Percentiles rank a stretch among this genome's conserved stretches.
These are phyloP conservation scores for Aspergillus sp. DNA, from an alignment of 2,329 filamentous ascomycete genomes.

Conservation along the genomic window DNA sequence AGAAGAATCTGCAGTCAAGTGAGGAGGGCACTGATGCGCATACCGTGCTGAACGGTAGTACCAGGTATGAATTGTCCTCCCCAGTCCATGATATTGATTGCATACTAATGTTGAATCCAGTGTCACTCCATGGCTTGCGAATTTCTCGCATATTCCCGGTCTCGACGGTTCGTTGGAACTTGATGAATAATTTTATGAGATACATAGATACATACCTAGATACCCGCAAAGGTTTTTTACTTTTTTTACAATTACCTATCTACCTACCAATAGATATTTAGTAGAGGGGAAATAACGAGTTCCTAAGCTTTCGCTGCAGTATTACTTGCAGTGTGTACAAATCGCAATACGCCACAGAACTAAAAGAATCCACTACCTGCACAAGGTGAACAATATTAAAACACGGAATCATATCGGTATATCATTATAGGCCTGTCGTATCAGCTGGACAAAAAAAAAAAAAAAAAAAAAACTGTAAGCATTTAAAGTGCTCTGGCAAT, in stretches of 20 bases:
- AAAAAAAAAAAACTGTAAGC: neutral
- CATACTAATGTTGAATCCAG: constrained; percentile 42
- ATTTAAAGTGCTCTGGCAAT: constrained; percentile 51
- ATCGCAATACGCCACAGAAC: neutral
- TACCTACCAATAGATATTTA: too few relatives aligned
- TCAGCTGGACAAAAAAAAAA: neutral
- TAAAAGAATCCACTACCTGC: neutral
- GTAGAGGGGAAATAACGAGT: neutral
- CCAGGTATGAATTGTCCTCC: constrained; percentile 54
- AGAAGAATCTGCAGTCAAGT: constrained; percentile 71
- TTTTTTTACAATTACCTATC: neutral
- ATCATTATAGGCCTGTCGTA: neutral
- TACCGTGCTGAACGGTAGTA: constrained; percentile 77
- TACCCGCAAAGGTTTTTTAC: constrained; percentile 20
- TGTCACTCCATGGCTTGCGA: constrained; percentile 81
- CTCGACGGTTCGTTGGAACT: constrained; percentile 65
- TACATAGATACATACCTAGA: constrained; percentile 12
- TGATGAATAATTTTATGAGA: constrained; percentile 54
- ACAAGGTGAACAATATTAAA: too few relatives aligned
- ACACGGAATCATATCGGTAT: neutral
- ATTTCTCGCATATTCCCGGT: constrained; percentile 73
- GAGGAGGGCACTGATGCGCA: constrained; percentile 82
- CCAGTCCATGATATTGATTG: neutral
- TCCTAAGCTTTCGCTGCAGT: neutral
- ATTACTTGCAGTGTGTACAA: too few relatives aligned